Base-by-base conservation (phyloP, 257 asterid species). In the Nicotiana noctiflora region DNA sequence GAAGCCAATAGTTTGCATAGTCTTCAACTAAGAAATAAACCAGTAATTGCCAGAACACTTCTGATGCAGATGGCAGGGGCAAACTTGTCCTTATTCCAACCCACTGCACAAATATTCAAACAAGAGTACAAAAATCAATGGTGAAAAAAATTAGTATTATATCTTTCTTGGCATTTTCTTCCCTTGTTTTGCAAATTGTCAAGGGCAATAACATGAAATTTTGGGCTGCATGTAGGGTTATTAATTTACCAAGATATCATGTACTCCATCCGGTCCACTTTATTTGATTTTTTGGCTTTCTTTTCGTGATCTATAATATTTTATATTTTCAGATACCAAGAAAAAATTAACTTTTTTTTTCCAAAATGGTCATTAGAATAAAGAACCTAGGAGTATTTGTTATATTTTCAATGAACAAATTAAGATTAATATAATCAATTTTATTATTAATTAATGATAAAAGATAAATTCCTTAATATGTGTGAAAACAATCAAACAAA, bases 1-100 rank as follows among this genome's bases (percentile, higher is more conserved):
- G 98, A 15, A 93, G 84, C 98, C 98, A 93, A 56, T 93, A 92
- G 21, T 88, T 88, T 27, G 93, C 91, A 27, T 87, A 92, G 85
- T 93, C 98, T 74, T 93, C 98, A 1, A 93, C 72, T 31, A 93
- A 7, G 74, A 93, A 87, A 81, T 90, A 90, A 29, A 89, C 88
- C 85, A 92, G 1, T 8, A 93, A 15, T 75, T 92, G 98, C 89
- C 84, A 81, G 40, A 89, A 84, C 17, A 93, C 80, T 83, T 92
- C 94, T 19, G 82, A 62, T 4, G 83, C 70, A 0, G 94, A 90
- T 59, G 98, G 98, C 82, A 93, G 80, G 46, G 95, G 89, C 84
- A 93, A 83, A 53, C 95, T 85, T 49, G 94, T 93, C 82, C 93
- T 82, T 53, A 93, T 89, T 14, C 97, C 97, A 68, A 90, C 76